Evolutionary conservation across 805 yeast species (phyloP), one percentile per base, ranked within the genome.

Genomic region (Pichia cephalocereana): DNA sequence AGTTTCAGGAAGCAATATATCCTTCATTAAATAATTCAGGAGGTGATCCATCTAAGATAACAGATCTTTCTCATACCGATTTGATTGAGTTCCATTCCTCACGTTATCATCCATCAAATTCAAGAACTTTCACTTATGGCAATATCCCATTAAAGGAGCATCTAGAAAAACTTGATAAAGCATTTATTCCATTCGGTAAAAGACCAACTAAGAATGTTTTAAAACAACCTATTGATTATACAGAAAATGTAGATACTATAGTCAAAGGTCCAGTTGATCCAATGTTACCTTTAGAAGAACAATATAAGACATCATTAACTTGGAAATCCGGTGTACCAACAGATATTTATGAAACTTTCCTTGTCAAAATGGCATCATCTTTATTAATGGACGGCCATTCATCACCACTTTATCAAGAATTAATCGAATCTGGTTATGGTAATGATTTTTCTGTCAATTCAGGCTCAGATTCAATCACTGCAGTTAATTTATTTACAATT

Each of bases 21-120:
- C 93, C 96, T 2, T 77, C 90, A 9, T 70, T 93, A 57, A 76
- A 88, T 60, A 88, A 88, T 66, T 83, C 96, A 2, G 99, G 97
- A 32, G 99, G 99, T 49, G 96, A 91, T 61, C 99, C 99, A 0
- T 65, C 75, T 19, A 70, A 74, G 46, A 93, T 93, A 49, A 86
- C 96, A 0, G 74, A 80, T 52, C 69, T 91, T 51, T 69, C 74
- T 8, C 85, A 91, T 61, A 80, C 82, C 54, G 95, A 87, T 51
- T 71, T 93, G 49, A 69, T 83, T 6, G 81, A 82, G 23, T 93
- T 87, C 70, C 98, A 93, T 59, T 63, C 71, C 7, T 60, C 66
- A 2, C 77, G 83, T 57, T 93, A 93, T 63, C 96, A 90, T 62
- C 97, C 99, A 2, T 83, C 95, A 2, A 93, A 91, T 63, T 79